phyloP scores from a whole-genome alignment of 805 yeast genomes.

The Wickerhamiella hasegawae region DNA sequence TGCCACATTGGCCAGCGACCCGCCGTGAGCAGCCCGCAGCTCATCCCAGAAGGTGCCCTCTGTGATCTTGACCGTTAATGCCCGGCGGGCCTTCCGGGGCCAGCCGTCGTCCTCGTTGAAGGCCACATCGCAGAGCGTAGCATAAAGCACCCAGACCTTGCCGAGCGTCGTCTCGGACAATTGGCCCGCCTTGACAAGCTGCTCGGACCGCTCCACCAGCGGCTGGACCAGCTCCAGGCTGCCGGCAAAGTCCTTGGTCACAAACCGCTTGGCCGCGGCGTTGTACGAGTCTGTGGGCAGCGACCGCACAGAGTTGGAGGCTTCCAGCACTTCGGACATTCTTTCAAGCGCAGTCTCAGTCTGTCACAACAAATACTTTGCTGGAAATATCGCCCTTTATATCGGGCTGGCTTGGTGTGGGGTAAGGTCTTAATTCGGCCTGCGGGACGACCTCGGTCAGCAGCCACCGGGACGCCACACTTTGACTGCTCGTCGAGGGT shows the following conservation, averaged over 20 bases:
- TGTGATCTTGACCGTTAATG: too few species aligned
- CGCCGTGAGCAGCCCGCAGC: conserved; percentile 1
- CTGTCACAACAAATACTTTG: too few species aligned
- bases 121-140: conserved; percentile 1
- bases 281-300: too few species aligned
- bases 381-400: too few species aligned
- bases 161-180: conserved; percentile 2
- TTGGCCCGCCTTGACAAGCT: conserved; percentile 3
- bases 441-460: too few species aligned
- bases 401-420: too few species aligned
- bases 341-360: too few species aligned
- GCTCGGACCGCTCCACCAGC: conserved; percentile 1
- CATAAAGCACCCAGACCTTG: conserved; percentile 3
- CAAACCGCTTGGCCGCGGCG: conserved; percentile 4
- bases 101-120: neutral
- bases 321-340: too few species aligned
- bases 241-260: conserved; percentile 2
- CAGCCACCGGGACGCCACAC: too few species aligned
- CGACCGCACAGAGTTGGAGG: too few species aligned
- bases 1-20: neutral
- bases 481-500: too few species aligned
- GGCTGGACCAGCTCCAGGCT: conserved; percentile 2
- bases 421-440: too few species aligned
- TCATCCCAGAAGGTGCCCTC: conserved; percentile 1
- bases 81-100: neutral